These are phyloP conservation scores for Sordariomycetes sp. DNA, from an alignment of 2,329 filamentous ascomycete genomes.

Conservation along the genomic window DNA sequence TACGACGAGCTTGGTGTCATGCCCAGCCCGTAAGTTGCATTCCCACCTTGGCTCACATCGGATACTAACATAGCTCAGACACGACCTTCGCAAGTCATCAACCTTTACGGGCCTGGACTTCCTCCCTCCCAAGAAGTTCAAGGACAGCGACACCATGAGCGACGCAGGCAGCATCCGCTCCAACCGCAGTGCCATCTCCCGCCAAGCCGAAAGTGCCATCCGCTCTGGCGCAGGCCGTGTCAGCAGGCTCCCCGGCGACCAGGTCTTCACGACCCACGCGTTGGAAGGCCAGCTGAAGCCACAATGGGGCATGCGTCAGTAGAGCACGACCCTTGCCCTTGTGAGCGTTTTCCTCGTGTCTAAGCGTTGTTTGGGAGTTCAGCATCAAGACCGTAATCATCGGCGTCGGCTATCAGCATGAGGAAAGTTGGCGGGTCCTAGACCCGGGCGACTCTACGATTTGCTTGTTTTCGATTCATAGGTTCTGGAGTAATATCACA, in stretches of 20 bases:
- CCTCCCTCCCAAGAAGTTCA: constrained; percentile 67
- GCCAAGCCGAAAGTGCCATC: constrained; percentile 59
- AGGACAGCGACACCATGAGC: constrained; percentile 50
- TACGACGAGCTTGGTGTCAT: constrained; percentile 81
- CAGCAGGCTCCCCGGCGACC: constrained; percentile 72
- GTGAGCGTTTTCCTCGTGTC: background rate
- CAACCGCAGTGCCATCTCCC: constrained; percentile 66
- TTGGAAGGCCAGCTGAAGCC: constrained; percentile 53
- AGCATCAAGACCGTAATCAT: too few species aligned
- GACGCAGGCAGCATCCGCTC: constrained; percentile 57
- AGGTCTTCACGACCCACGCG: constrained; percentile 68
- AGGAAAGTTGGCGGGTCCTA: too few species aligned
- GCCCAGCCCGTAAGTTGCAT: constrained; percentile 74
- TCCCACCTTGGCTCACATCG: too few species aligned
- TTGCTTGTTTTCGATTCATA: constrained; percentile 2
- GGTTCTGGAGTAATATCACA: too few species aligned
- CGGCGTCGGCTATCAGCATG: too few species aligned
- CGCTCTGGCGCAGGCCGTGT: constrained; percentile 79
- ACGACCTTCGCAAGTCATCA: constrained; percentile 65
- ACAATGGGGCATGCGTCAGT: constrained; percentile 44
- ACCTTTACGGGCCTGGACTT: constrained; percentile 77
- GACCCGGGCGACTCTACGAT: too few species aligned
- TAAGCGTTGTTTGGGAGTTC: too few species aligned
- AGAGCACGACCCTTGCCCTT: constrained; percentile 6
- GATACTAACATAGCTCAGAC: constrained; percentile 35